These are phyloP conservation scores for Ascobolus immersus DNA, from an alignment of 495 filamentous ascomycete species.

Conservation along the genomic window DNA sequence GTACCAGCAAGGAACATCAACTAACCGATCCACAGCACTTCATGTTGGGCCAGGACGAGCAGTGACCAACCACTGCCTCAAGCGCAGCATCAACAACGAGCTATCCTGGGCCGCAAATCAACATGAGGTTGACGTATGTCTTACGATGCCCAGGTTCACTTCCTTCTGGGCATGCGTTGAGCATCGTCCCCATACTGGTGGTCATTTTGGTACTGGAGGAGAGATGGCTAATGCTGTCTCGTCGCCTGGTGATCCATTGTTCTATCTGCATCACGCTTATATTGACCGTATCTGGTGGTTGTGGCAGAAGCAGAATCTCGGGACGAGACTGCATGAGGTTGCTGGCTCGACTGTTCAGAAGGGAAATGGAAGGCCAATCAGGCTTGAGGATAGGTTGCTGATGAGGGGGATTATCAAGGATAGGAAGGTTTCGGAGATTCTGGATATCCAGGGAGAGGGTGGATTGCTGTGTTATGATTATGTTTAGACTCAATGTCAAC, in stretches of 20 bases:
- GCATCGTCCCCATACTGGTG: constrained; percentile 13
- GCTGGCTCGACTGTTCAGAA: constrained; percentile 12
- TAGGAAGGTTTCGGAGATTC: not conserved
- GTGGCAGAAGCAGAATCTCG: constrained; percentile 22
- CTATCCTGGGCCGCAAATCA: constrained; percentile 5
- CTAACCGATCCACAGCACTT: too few species aligned
- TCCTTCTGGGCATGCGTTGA: constrained; percentile 15
- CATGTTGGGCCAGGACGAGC: not conserved
- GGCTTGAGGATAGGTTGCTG: constrained; percentile 2
- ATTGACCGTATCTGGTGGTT: constrained; percentile 26
- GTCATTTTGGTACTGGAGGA: constrained; percentile 16
- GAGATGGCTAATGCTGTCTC: constrained; percentile 16
- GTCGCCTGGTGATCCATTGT: constrained; percentile 23
- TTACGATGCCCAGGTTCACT: constrained; percentile 7
- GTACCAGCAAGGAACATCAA: too few species aligned
- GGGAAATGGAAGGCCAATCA: not conserved
- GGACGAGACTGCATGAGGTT: constrained; percentile 13
- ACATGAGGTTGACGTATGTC: constrained; percentile 12
- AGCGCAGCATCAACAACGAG: constrained; percentile 11
- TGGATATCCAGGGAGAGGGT: constrained; percentile 1
- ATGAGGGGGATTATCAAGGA: constrained; percentile 1
- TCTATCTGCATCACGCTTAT: constrained; percentile 27
- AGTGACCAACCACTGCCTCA: constrained; percentile 12
- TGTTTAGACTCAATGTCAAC: too few species aligned
- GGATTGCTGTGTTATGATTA: constrained; percentile 1